A percentile compares a stretch with the other conserved stretches of the same genome.
Conservation (phyloP, 345 rosid species). For the Euphorbia pulcherrima region DNA sequence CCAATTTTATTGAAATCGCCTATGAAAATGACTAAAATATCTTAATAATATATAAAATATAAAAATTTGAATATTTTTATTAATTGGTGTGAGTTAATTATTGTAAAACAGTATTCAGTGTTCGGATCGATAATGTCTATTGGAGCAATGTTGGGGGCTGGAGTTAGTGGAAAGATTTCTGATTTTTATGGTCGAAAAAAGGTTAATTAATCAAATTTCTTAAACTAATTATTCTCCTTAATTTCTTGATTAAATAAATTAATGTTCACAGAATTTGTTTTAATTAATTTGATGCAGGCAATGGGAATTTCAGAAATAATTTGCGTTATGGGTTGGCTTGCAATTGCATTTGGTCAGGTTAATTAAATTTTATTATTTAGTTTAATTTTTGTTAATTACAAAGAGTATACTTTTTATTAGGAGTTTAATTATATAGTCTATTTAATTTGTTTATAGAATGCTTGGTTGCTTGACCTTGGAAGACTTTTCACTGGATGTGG, state of each 20-base stretch:
- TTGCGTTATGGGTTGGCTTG: conserved; percentile 47
- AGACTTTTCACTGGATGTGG: conserved; percentile 41
- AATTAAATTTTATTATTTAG: not conserved
- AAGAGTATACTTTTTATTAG: too few relatives aligned
- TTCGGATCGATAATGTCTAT: conserved; percentile 36
- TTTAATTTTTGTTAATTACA: too few relatives aligned
- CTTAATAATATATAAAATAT: too few relatives aligned
- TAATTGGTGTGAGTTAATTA: not conserved
- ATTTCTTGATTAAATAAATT: too few relatives aligned
- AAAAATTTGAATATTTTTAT: too few relatives aligned
- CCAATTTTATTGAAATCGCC: too few relatives aligned
- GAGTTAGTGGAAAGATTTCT: conserved; percentile 30
- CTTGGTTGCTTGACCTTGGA: conserved; percentile 37
- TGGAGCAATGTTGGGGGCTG: conserved; percentile 35
- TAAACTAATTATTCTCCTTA: not conserved
- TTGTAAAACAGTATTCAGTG: conserved; percentile 33
- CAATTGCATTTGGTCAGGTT: conserved; percentile 46
- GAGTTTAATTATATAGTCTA: too few relatives aligned
- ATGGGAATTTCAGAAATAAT: conserved; percentile 40
- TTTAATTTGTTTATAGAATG: conserved; percentile 24
- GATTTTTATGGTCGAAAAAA: conserved; percentile 34
- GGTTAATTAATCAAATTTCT: conserved; percentile 15
- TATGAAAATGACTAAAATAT: too few relatives aligned
- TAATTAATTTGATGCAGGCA: conserved; percentile 10
- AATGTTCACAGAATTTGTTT: not conserved